Conservation (phyloP, 108 stramenopile species). For the Pseudonitzschia delicatissima region DNA sequence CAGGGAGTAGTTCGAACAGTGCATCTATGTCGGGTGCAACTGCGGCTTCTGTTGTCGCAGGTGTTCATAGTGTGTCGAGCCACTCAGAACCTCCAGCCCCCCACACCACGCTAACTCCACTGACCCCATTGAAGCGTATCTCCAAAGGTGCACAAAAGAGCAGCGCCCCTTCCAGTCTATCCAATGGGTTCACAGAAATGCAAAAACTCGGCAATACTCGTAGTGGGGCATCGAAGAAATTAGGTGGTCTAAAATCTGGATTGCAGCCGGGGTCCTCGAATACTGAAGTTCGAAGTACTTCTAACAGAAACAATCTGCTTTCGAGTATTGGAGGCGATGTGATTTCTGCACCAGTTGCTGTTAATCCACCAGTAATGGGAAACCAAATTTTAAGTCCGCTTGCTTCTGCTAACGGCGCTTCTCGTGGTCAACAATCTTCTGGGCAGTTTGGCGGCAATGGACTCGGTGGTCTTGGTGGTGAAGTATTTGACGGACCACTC, state of each 20-base stretch:
- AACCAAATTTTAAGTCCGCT: slow-evolving; percentile 28
- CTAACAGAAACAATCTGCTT: slow-evolving; percentile 11
- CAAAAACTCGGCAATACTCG: slow-evolving; percentile 43
- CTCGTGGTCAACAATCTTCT: slow-evolving; percentile 13
- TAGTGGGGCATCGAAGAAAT: slow-evolving; percentile 38
- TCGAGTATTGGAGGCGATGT: slow-evolving; percentile 41
- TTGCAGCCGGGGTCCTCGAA: slow-evolving; percentile 1
- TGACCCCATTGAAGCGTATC: slow-evolving; percentile 74
- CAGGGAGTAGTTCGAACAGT: slow-evolving; percentile 15
- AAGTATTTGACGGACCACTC: slow-evolving; percentile 49
- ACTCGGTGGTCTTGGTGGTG: slow-evolving; percentile 45
- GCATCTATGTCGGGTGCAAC: slow-evolving; percentile 21
- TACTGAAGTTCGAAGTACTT: neutral
- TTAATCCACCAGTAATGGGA: slow-evolving; percentile 40
- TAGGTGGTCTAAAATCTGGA: slow-evolving; percentile 14
- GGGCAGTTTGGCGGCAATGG: slow-evolving; percentile 13
- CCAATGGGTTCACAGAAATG: neutral
- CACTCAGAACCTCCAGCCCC: slow-evolving; percentile 32
- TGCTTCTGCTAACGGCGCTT: neutral
- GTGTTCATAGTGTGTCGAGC: slow-evolving; percentile 35
- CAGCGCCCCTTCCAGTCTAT: too few species aligned
- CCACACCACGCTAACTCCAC: slow-evolving; percentile 71
- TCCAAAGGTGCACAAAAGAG: slow-evolving; percentile 27
- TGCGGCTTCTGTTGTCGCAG: slow-evolving; percentile 83
- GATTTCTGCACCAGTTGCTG: slow-evolving; percentile 38